phyloP scores from a whole-genome alignment of 192 early-diverging fungal genomes.

The Umbelopsis vinacea region DNA sequence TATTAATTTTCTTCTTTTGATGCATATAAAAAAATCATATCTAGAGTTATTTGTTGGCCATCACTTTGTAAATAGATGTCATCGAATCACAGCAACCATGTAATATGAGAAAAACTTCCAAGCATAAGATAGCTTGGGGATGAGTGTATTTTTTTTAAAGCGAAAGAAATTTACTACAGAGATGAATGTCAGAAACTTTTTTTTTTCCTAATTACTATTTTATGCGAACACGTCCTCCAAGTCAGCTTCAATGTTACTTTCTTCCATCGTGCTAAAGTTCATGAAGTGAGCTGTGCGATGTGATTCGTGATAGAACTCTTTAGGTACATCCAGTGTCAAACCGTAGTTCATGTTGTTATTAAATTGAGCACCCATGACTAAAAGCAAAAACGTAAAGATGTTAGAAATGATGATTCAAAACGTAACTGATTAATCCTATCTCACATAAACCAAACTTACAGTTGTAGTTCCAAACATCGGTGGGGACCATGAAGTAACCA shows the following conservation, averaged over 20 bases:
- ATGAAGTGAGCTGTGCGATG: slow-evolving; percentile 96
- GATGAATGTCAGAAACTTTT: neutral
- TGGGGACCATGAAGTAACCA: slow-evolving; percentile 98
- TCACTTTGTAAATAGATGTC: too few relatives aligned
- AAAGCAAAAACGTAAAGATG: neutral
- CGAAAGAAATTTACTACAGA: neutral
- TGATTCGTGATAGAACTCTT: slow-evolving; percentile 96
- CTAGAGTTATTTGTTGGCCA: neutral
- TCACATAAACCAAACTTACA: slow-evolving; percentile 27
- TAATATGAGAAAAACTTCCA: too few relatives aligned
- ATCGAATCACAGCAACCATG: too few relatives aligned
- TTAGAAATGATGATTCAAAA: neutral
- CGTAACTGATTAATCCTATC: too few relatives aligned
- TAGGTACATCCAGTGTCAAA: slow-evolving; percentile 88
- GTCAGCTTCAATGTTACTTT: slow-evolving; percentile 58
- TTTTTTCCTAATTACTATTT: slow-evolving; percentile 5
- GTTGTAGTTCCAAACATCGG: slow-evolving; percentile 95
- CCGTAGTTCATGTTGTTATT: slow-evolving; percentile 92
- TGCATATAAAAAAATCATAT: neutral
- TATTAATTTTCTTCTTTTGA: slow-evolving; percentile 8
- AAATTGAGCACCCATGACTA: slow-evolving; percentile 92
- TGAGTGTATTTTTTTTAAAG: neutral
- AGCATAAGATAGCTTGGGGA: too few relatives aligned
- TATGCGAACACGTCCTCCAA: slow-evolving; percentile 65
- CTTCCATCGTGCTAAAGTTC: slow-evolving; percentile 82